These are phyloP conservation scores for Exophiala alcalophila DNA, from an alignment of 2,329 filamentous ascomycete genomes.

Conservation along the genomic window DNA sequence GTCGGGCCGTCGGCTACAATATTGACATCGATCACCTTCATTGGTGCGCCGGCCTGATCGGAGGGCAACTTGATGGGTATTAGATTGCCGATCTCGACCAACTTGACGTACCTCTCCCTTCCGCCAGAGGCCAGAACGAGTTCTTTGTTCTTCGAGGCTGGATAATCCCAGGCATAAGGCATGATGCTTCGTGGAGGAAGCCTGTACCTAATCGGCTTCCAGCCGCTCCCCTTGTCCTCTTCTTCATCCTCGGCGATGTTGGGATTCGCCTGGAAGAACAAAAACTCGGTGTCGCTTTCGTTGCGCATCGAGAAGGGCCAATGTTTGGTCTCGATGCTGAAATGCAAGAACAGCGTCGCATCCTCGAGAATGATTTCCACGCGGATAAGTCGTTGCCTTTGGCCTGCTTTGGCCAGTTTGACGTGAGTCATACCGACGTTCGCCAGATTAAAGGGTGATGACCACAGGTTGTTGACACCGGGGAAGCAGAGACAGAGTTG, in stretches of 20 bases:
- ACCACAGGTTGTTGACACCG: conserved; percentile 95
- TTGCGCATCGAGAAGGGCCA: conserved; percentile 99
- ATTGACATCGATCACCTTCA: conserved; percentile 94
- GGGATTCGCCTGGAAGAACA: conserved; percentile 92
- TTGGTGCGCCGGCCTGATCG: conserved; percentile 58
- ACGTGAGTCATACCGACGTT: conserved; percentile 90
- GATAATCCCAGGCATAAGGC: conserved; percentile 99
- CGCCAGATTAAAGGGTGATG: conserved; percentile 94
- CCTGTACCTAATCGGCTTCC: conserved; percentile 88
- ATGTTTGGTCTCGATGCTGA: conserved; percentile 86
- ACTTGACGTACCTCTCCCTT: conserved; percentile 85
- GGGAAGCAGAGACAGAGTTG: conserved; percentile 91
- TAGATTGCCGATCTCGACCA: conserved; percentile 93
- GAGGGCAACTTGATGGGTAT: conserved; percentile 86
- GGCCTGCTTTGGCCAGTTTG: conserved; percentile 86
- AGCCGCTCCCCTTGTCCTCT: conserved; percentile 71
- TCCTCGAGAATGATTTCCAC: conserved; percentile 89
- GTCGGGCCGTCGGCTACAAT: conserved; percentile 94
- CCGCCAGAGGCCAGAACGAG: conserved; percentile 76
- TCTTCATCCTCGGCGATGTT: conserved; percentile 87
- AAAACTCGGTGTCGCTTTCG: conserved; percentile 93
- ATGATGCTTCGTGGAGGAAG: conserved; percentile 94
- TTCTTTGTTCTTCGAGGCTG: conserved; percentile 93
- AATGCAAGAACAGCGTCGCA: conserved; percentile 87
- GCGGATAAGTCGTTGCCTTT: conserved; percentile 82